These are phyloP conservation scores for Coprinopsis marcescibilis DNA, from an alignment of 768 basidiomycete species.

Conservation along the genomic window DNA sequence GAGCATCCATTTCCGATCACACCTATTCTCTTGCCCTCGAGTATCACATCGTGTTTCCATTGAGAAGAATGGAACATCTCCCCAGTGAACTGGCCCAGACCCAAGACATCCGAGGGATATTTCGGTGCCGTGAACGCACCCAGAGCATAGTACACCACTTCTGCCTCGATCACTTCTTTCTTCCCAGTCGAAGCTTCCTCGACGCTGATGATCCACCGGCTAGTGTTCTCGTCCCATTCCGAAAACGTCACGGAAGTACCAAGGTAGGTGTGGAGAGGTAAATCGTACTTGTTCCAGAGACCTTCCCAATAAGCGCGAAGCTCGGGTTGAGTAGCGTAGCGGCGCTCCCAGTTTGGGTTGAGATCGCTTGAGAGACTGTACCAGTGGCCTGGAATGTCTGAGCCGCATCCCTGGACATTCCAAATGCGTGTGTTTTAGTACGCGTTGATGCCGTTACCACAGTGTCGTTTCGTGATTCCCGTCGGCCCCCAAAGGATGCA, in stretches of 20 bases:
- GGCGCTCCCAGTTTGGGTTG: constrained; percentile 45
- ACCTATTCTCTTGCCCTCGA: constrained; percentile 49
- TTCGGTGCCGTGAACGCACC: constrained; percentile 44
- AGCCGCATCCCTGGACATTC: constrained; percentile 45
- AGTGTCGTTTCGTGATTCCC: too few relatives aligned
- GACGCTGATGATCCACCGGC: constrained; percentile 38
- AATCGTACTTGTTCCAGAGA: constrained; percentile 39
- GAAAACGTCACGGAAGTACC: constrained; percentile 34
- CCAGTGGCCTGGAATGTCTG: constrained; percentile 51
- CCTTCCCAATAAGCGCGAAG: constrained; percentile 45
- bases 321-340: constrained; percentile 44
- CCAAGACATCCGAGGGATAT: constrained; percentile 38
- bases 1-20: constrained; percentile 63
- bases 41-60: constrained; percentile 49
- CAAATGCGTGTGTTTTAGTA: too few relatives aligned
- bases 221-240: constrained; percentile 39
- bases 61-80: constrained; percentile 47
- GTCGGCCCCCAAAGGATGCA: too few relatives aligned
- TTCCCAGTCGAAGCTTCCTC: constrained; percentile 32
- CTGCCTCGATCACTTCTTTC: constrained; percentile 29
- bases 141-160: constrained; percentile 44
- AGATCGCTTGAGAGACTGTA: constrained; percentile 50
- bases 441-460: too few relatives aligned
- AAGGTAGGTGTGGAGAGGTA: constrained; percentile 36
- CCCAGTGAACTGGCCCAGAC: constrained; percentile 43